phyloP scores from a whole-genome alignment of 2,329 filamentous ascomycete genomes.

The Immersiporthe knoxdaviesiana region DNA sequence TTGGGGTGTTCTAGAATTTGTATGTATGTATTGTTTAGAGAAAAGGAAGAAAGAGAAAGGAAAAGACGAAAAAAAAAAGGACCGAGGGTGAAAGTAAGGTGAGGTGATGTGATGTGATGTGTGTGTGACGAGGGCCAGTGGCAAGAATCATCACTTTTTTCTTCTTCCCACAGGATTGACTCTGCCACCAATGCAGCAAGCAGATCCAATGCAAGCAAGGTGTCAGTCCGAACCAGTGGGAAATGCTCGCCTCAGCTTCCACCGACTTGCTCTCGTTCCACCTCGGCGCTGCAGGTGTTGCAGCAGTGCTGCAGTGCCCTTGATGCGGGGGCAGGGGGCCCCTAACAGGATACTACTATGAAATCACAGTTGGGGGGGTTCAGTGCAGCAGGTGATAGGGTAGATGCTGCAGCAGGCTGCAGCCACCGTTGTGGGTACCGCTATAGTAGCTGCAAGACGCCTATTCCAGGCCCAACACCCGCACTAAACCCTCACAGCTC shows the following conservation, averaged over 20 bases:
- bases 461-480: neutral
- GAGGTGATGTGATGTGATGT: conserved; percentile 13
- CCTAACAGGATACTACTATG: neutral
- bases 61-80: too few relatives aligned
- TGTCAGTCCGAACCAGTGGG: neutral
- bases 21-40: neutral
- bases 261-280: conserved; percentile 10
- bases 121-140: neutral
- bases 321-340: neutral
- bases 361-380: neutral
- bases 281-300: neutral
- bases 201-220: neutral
- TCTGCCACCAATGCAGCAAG: neutral
- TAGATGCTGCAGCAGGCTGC: neutral
- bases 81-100: neutral
- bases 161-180: neutral
- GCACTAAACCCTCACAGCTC: neutral
- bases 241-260: conserved; percentile 4
- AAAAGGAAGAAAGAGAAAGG: too few relatives aligned
- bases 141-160: neutral
- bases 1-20: neutral
- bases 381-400: neutral
- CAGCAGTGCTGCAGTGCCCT: neutral
- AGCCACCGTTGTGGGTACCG: neutral
- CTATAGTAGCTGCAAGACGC: neutral